A percentile compares a stretch with the other conserved stretches of the same genome.
phyloP scores from a whole-genome alignment of 2,329 filamentous ascomycete genomes.

The Venturia carpophila region DNA sequence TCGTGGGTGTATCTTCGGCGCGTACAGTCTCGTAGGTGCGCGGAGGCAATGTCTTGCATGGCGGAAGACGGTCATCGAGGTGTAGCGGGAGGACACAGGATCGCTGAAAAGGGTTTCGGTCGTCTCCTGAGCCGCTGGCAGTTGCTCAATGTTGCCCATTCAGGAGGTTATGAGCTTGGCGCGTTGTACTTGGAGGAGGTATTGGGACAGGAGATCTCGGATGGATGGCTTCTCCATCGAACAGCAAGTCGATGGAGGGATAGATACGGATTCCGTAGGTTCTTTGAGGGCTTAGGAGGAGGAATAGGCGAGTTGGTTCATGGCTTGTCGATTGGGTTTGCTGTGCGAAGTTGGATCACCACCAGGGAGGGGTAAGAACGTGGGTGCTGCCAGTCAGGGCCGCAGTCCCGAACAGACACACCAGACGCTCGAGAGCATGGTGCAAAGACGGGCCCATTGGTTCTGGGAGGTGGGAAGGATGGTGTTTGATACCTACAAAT shows the following conservation, averaged over 20 bases:
- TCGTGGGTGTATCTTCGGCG: background rate
- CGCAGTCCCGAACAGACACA: background rate
- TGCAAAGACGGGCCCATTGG: background rate
- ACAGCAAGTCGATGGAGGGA: background rate
- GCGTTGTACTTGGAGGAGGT: background rate
- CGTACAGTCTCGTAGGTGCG: background rate
- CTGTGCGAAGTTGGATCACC: background rate
- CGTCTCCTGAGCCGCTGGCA: background rate
- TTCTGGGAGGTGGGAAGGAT: no score
- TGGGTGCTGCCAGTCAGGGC: background rate
- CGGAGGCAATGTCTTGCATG: background rate
- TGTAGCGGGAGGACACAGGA: background rate
- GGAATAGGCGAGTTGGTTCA: background rate
- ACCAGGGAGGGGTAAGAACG: background rate
- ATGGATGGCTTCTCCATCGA: background rate
- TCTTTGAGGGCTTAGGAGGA: background rate
- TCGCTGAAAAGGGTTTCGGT: background rate
- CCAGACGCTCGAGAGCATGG: background rate
- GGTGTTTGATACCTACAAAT: no score
- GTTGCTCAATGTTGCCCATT: background rate
- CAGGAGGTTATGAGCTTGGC: background rate
- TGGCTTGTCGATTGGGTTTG: background rate
- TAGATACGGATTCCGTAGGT: background rate
- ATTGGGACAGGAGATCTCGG: background rate
- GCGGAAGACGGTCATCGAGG: background rate